phyloP scores from a whole-genome alignment of 306 rosid species.

The Rubus parviflorus region DNA sequence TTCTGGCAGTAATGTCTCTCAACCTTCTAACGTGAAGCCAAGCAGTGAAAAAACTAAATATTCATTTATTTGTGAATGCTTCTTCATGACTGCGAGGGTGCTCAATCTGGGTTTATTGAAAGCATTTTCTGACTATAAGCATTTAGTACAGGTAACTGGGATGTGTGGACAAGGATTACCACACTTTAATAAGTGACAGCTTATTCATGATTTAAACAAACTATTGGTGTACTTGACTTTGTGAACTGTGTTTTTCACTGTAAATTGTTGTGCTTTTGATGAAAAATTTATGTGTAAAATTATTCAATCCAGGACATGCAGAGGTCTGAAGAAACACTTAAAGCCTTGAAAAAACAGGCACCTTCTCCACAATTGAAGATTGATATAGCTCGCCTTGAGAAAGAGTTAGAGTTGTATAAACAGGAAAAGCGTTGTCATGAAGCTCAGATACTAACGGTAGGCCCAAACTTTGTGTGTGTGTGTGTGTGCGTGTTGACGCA shows the following conservation, averaged over 20 bases:
- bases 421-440: conserved; percentile 90
- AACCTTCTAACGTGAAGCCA: conserved; percentile 39
- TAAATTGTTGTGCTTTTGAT: conserved; percentile 9
- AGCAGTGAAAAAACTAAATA: conserved; percentile 60
- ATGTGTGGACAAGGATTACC: conserved; percentile 15
- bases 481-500: background rate
- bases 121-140: conserved; percentile 95
- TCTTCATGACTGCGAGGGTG: conserved; percentile 98
- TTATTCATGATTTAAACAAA: conserved; percentile 3
- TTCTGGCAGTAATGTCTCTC: conserved; percentile 61
- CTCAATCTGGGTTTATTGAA: conserved; percentile 91
- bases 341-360: conserved; percentile 66
- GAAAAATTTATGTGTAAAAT: conserved; percentile 15
- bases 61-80: conserved; percentile 95
- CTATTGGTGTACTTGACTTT: conserved; percentile 15
- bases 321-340: conserved; percentile 88
- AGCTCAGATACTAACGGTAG: conserved; percentile 93
- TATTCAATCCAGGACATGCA: conserved; percentile 71
- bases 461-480: conserved; percentile 4
- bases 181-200: conserved; percentile 16
- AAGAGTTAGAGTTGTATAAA: conserved; percentile 75
- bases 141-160: conserved; percentile 83
- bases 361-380: conserved; percentile 55
- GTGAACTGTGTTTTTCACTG: conserved; percentile 14
- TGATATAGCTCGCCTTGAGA: conserved; percentile 85